Evolutionary conservation across 116 monocot species (phyloP).

Genomic region (Iris pallida): DNA sequence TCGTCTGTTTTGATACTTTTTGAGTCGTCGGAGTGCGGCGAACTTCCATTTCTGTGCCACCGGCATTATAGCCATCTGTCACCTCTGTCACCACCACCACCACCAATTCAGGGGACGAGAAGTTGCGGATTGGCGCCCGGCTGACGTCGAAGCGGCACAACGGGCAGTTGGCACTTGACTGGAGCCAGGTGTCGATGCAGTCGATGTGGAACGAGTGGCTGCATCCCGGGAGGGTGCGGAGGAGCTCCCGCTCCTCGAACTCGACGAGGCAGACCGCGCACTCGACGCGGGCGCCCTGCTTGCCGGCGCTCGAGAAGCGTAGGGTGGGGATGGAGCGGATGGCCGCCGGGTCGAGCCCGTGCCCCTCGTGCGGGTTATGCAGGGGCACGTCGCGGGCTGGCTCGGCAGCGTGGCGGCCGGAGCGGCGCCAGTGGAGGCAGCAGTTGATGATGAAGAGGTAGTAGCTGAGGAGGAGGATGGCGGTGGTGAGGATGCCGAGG

Average conservation of each 20-base stretch:
- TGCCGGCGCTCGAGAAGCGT: not conserved
- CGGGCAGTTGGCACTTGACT: constrained; percentile 52
- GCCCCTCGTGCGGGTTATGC: not conserved
- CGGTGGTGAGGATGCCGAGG: constrained; percentile 17
- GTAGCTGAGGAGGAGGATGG: constrained; percentile 10
- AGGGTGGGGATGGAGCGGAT: constrained; percentile 22
- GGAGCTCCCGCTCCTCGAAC: constrained; percentile 45
- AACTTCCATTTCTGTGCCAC: no score
- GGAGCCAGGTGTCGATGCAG: constrained; percentile 80
- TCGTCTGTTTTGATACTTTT: not conserved
- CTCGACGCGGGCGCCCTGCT: constrained; percentile 2
- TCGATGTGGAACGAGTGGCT: constrained; percentile 66
- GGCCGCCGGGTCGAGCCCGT: constrained; percentile 11
- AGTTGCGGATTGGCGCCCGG: not conserved
- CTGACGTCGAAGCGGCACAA: constrained; percentile 44
- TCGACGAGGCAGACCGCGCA: constrained; percentile 62
- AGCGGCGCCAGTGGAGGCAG: not conserved
- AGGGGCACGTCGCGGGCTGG: not conserved
- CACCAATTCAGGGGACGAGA: not conserved
- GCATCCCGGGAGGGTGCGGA: constrained; percentile 52
- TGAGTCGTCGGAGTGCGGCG: not conserved
- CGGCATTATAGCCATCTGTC: not conserved
- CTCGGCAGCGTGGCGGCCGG: not conserved
- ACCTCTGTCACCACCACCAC: not conserved
- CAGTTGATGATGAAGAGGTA: not conserved